Evolutionary conservation across 441 rosid species (phyloP), one percentile per base, ranked within the genome.

Genomic region (Breynia disticha): DNA sequence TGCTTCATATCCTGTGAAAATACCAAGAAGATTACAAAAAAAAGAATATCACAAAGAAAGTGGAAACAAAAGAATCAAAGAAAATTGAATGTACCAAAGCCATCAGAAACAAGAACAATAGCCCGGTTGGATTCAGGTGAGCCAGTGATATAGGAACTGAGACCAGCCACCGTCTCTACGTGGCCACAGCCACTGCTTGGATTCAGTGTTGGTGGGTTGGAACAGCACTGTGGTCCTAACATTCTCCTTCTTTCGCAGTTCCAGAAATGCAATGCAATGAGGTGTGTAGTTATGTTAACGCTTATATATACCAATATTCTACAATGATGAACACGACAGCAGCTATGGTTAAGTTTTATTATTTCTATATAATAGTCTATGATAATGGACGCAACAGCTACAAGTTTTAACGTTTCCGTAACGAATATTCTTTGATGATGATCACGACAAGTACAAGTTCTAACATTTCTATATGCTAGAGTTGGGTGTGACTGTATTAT

Each of bases 1-100:
- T 66, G 86, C 77, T 71, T 83, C 90, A 61, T 69, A 83, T 58
- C 88, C 90, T 86, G 86, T 70, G 5, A 48, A 10, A 37, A 19
- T 10, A 5, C 17, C 32, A 48, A 11, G 11, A 47, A 24, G 13
- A 19, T 50, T 7, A 45, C 11, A 1, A 21, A 17, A 5, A 32
- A 15, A 4, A 14, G 13, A 16, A 11, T 3, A 13, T 4, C 15
- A 14, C 16, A 54, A 45, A 7, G 50, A 21, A 19, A 52, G 11
- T 3, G 28, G 0, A 51, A 17, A 16, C 5, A 19, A 7, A 15
- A 7, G 5, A 14, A 15, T 15, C 22, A 21, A 20, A 37, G 5
- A 19, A 15, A 3, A 1, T 3, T 6, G 37, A 50, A 47, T 17
- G 56, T 46, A 85, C 94, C 87, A 46, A 19, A 76, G 62, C 76